Evolutionary conservation across 768 basidiomycete genomes (phyloP).

Genomic region (Xanthoconium stramineum): DNA sequence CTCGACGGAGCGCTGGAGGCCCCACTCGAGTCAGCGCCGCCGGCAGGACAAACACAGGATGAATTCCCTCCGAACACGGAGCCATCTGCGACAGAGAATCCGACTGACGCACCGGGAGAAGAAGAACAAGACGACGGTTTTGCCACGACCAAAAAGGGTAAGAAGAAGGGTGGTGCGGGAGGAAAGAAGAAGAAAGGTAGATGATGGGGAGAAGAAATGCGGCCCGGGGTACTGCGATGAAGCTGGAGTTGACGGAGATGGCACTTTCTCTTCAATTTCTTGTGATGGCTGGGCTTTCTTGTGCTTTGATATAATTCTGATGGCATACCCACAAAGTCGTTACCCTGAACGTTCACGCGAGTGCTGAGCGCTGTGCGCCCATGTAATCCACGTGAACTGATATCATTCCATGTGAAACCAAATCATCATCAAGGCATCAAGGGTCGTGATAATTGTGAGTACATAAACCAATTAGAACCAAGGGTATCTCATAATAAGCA

Average conservation of each 20-base stretch:
- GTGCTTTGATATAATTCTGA: not conserved
- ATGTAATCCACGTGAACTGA: not conserved
- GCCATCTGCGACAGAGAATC: conserved; percentile 9
- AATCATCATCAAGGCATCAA: not conserved
- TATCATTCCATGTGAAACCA: not conserved
- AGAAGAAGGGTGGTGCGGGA: not conserved
- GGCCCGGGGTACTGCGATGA: conserved; percentile 1
- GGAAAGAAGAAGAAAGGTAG: conserved; percentile 18
- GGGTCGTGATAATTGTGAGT: conserved; percentile 3
- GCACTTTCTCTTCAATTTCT: not conserved
- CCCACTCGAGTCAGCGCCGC: not conserved
- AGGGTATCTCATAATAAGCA: conserved; percentile 11
- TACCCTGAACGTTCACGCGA: not conserved
- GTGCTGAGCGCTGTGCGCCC: not conserved
- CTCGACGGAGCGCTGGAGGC: not conserved
- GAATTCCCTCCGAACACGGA: conserved; percentile 3
- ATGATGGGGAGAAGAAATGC: not conserved
- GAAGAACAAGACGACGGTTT: not conserved
- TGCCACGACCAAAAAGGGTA: not conserved
- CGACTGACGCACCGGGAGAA: conserved; percentile 7
- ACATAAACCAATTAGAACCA: not conserved
- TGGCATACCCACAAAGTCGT: not conserved
- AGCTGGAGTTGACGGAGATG: not conserved
- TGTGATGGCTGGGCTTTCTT: not conserved
- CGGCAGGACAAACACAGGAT: not conserved